A percentile compares a stretch with the other conserved stretches of the same genome.
Conservation (phyloP, 2,329 filamentous ascomycete genomes). For the Lachnellula suecica region DNA sequence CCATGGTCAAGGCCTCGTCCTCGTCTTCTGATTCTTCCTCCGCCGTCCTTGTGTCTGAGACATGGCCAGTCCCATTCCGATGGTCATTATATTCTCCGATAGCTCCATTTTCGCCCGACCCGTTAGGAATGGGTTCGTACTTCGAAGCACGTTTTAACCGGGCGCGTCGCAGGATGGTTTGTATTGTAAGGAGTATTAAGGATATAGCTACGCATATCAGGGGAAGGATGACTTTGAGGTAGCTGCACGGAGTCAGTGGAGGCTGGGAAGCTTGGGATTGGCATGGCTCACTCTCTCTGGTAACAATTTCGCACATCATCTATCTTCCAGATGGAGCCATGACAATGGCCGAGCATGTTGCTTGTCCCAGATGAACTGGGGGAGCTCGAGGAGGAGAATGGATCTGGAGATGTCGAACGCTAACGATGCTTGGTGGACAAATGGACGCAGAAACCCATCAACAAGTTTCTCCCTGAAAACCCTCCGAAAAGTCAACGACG, state of each 20-base stretch:
- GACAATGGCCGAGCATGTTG: too few species aligned
- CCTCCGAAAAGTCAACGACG: too few species aligned
- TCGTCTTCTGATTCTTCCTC: conserved; percentile 60
- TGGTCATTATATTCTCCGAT: conserved; percentile 29
- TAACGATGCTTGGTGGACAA: too few species aligned
- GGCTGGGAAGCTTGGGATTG: too few species aligned
- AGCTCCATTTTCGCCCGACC: conserved; percentile 38
- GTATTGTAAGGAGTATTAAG: conserved; percentile 61
- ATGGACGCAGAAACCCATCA: too few species aligned
- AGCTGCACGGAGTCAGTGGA: conserved; percentile 49
- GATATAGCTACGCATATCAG: conserved; percentile 70
- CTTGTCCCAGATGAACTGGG: too few species aligned
- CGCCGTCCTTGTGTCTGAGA: conserved; percentile 24
- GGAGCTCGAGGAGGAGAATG: too few species aligned
- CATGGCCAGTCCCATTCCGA: conserved; percentile 28
- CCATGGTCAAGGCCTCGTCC: conserved; percentile 54
- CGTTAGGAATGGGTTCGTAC: conserved; percentile 56
- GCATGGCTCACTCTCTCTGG: too few species aligned
- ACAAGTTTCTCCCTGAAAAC: too few species aligned
- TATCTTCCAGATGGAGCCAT: too few species aligned
- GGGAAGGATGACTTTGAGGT: conserved; percentile 78
- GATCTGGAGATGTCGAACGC: too few species aligned
- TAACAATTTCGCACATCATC: too few species aligned
- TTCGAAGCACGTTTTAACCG: conserved; percentile 50
- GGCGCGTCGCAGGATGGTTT: conserved; percentile 53